Base-by-base conservation (phyloP, 371 early-diverging fungal genomes). In the Mycotypha africana region DNA sequence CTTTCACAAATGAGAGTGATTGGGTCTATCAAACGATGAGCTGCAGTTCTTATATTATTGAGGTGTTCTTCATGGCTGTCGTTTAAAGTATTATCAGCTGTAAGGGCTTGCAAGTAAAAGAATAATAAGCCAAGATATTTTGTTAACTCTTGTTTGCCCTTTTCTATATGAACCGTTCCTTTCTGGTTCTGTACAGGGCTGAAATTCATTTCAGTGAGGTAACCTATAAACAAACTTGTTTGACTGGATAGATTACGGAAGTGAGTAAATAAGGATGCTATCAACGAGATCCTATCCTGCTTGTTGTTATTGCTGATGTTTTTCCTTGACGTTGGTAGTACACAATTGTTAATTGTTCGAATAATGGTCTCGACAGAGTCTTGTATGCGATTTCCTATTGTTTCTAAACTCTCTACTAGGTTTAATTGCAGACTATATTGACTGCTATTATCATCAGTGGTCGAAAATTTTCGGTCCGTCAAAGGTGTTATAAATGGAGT, bases 81-180 rank as follows among this genome's bases (percentile, higher is more conserved):
- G 28, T 28, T 28, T 28, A 11, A 8, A 28, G 34, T 14, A 33
- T 6, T 4, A 11, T 9, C 51, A 23, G 72, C 54, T 4, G 85
- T 83, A 1, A 83, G 66, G 8, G 67, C 53, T 45, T 83, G 82
- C 14, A 82, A 66, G 5, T 74, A 67, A 58, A 73, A 78, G 35
- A 86, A 80, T 10, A 88, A 56, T 2, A 76, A 53, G 0, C 85
- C 81, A 19, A 88, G 69, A 17, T 70, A 69, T 47, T 84, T 81
- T 56, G 78, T 76, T 12, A 88, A 49, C 0, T 65, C 49, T 23
- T 57, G 60, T 22, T 57, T 53, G 0, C 51, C 47, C 2, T 17
- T 3, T 17, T 47, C 15, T 8, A 53, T 38, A 12, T 49, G 37
- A 12, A 16, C 25, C 32, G 55, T 40, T 35, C 47, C 49, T 22